Evolutionary conservation across 2,329 filamentous ascomycete species (phyloP).

Genomic region (Venturia pyrina): DNA sequence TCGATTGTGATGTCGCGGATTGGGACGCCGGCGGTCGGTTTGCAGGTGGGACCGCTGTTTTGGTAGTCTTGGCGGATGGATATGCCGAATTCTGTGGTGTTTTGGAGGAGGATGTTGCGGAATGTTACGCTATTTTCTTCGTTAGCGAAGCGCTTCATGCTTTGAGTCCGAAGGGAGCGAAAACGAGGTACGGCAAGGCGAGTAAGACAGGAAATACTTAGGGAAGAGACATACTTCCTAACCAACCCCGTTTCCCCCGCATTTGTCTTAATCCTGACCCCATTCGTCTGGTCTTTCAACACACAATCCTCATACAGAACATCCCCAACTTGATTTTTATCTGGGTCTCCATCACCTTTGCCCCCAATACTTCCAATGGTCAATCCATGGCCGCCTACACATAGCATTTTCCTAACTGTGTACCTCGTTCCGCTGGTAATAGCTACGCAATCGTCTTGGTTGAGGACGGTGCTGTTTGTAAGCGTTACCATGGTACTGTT

Average conservation of each 20-base stretch:
- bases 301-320: constrained; percentile 37
- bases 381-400: constrained; percentile 46
- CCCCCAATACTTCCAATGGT: constrained; percentile 50
- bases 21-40: constrained; percentile 36
- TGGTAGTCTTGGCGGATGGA: constrained; percentile 44
- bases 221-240: constrained; percentile 23
- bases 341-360: constrained; percentile 40
- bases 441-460: constrained; percentile 52
- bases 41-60: constrained; percentile 35
- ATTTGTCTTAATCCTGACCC: constrained; percentile 49
- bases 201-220: too few relatives aligned
- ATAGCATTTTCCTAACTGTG: constrained; percentile 30
- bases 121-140: constrained; percentile 40
- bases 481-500: constrained; percentile 39
- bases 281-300: constrained; percentile 39
- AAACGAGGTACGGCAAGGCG: too few relatives aligned
- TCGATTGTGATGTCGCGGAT: constrained; percentile 39
- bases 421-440: constrained; percentile 44
- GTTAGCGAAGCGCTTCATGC: constrained; percentile 27
- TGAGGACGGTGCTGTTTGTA: constrained; percentile 41
- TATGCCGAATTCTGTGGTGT: constrained; percentile 39
- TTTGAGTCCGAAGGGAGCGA: too few relatives aligned
- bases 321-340: constrained; percentile 36
- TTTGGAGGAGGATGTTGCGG: constrained; percentile 34
- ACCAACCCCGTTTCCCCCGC: constrained; percentile 43